phyloP scores from a whole-genome alignment of 257 asterid genomes.

The Solanum stenotomum region DNA sequence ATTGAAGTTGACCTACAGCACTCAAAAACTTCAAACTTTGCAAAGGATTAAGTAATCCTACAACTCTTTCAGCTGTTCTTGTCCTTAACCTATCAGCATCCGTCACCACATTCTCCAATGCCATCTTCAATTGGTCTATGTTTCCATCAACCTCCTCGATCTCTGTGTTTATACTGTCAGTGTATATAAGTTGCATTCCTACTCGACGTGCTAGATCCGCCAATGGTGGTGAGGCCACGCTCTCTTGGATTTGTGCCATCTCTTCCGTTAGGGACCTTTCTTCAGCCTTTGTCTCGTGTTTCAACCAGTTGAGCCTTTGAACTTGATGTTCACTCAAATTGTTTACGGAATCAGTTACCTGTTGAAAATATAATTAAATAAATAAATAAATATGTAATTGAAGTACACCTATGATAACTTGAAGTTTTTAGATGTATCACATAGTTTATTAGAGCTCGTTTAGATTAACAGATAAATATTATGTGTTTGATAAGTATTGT shows the following conservation, averaged over 20 bases:
- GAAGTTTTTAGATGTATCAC: too few species aligned
- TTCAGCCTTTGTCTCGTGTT: constrained; percentile 7
- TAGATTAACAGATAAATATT: too few species aligned
- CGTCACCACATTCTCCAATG: constrained; percentile 22
- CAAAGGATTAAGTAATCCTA: constrained; percentile 24
- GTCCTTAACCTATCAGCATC: constrained; percentile 44
- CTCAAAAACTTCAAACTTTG: constrained; percentile 37
- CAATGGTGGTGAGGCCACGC: constrained; percentile 41
- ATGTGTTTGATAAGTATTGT: neutral
- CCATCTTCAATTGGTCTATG: constrained; percentile 18
- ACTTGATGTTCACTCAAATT: constrained; percentile 23
- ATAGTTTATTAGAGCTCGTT: too few species aligned
- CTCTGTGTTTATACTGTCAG: neutral
- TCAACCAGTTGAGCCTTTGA: constrained; percentile 8
- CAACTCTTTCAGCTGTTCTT: constrained; percentile 28
- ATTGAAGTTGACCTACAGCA: constrained; percentile 22
- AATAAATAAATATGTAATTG: neutral
- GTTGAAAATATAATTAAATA: neutral
- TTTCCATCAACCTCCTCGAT: constrained; percentile 5
- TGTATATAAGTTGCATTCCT: neutral
- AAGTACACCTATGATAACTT: too few species aligned
- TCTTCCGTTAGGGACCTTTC: constrained; percentile 24
- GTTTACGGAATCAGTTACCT: neutral
- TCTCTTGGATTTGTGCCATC: constrained; percentile 48
- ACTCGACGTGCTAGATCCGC: neutral